Percentiles rank a stretch among this genome's conserved stretches.
Evolutionary conservation across 1,284 basidiomycete species (phyloP).

Genomic region (Ganoderma meredithae): DNA sequence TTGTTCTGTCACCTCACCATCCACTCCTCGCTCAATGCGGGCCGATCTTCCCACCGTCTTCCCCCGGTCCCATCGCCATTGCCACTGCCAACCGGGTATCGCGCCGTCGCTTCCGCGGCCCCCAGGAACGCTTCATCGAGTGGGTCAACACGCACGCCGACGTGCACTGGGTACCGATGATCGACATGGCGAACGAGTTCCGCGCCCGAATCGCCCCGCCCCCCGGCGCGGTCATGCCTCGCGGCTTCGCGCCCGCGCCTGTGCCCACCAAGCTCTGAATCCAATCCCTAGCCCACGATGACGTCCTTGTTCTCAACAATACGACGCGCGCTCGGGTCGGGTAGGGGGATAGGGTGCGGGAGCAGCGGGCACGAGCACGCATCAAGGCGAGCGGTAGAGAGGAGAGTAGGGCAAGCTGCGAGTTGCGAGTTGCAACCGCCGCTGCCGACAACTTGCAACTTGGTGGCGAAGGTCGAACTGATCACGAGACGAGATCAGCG

Average conservation of each 20-base stretch:
- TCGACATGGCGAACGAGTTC: conserved; percentile 68
- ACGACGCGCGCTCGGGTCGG: neutral
- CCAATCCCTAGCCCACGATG: too few species aligned
- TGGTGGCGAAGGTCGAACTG: too few species aligned
- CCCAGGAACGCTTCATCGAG: conserved; percentile 78
- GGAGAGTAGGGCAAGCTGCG: neutral
- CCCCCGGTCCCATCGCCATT: neutral
- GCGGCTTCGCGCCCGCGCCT: conserved; percentile 16
- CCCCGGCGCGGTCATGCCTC: conserved; percentile 52
- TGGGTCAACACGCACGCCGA: conserved; percentile 80
- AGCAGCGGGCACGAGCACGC: neutral
- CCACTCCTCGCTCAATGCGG: neutral
- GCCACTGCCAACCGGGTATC: neutral
- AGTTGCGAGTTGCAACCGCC: neutral
- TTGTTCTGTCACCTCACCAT: too few species aligned
- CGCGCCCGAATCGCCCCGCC: conserved; percentile 41
- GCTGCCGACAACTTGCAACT: neutral
- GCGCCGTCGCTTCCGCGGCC: too few species aligned
- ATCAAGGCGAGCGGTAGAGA: neutral
- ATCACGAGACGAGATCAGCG: neutral
- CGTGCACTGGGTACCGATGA: conserved; percentile 79
- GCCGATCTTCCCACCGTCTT: neutral
- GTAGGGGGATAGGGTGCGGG: neutral
- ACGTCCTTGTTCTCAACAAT: neutral
- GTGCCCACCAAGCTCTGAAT: neutral